Conservation (phyloP, 768 basidiomycete species). For the Grammothele lineata region DNA sequence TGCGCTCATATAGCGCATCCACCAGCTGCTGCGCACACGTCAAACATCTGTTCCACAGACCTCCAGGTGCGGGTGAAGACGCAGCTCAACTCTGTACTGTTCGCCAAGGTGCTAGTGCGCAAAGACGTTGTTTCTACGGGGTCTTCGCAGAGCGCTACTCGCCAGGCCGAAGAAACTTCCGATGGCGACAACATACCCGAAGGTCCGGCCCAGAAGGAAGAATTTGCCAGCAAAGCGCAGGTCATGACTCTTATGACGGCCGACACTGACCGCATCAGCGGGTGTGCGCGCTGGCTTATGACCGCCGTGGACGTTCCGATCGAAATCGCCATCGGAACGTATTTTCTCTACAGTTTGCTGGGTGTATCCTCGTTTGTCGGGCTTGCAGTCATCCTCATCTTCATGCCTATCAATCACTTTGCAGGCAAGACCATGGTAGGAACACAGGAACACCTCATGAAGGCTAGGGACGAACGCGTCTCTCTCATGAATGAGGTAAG, state of each 20-base stretch:
- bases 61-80: slow-evolving; percentile 61
- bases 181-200: slow-evolving; percentile 32
- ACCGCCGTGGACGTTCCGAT: slow-evolving; percentile 72
- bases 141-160: slow-evolving; percentile 22
- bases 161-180: not conserved
- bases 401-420: slow-evolving; percentile 76
- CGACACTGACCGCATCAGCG: slow-evolving; percentile 85
- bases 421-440: slow-evolving; percentile 74
- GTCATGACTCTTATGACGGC: slow-evolving; percentile 96
- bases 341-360: slow-evolving; percentile 77
- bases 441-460: slow-evolving; percentile 86
- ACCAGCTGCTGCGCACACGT: not conserved
- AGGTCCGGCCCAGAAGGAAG: slow-evolving; percentile 61
- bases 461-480: slow-evolving; percentile 85
- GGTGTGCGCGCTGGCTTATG: slow-evolving; percentile 78
- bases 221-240: slow-evolving; percentile 57
- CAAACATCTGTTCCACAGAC: not conserved
- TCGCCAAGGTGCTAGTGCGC: slow-evolving; percentile 81
- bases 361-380: slow-evolving; percentile 76
- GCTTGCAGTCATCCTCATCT: slow-evolving; percentile 65
- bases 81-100: slow-evolving; percentile 78
- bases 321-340: slow-evolving; percentile 68
- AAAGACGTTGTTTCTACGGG: slow-evolving; percentile 76
- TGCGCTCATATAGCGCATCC: not conserved
- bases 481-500: slow-evolving; percentile 86